Evolutionary conservation across 2,329 filamentous ascomycete genomes (phyloP).

Genomic region (Colletotrichum kahawae): DNA sequence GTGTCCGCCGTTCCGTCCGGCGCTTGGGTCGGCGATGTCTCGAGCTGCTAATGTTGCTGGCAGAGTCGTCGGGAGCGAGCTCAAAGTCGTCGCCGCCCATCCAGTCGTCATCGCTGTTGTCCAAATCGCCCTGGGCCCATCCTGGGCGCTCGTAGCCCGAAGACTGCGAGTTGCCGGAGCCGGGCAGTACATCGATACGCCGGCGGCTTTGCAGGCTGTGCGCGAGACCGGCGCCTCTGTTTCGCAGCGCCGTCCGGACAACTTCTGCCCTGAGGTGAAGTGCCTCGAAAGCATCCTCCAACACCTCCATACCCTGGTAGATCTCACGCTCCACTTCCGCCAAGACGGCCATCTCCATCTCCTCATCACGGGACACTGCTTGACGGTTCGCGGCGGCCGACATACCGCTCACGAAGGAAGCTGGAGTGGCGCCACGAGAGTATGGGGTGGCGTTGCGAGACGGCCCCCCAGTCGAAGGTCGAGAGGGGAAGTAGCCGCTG

Average conservation of each 20-base stretch:
- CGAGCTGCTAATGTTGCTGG: constrained; percentile 80
- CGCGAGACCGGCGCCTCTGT: constrained; percentile 80
- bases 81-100: constrained; percentile 59
- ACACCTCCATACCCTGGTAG: constrained; percentile 89
- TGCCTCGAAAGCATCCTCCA: constrained; percentile 92
- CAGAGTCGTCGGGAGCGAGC: constrained; percentile 78
- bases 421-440: constrained; percentile 61
- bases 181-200: constrained; percentile 60
- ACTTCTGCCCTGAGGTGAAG: constrained; percentile 85
- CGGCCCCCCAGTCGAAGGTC: constrained; percentile 39
- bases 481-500: constrained; percentile 48
- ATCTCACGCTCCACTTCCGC: constrained; percentile 94
- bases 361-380: constrained; percentile 87
- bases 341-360: constrained; percentile 87
- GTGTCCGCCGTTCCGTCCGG: constrained; percentile 71
- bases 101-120: constrained; percentile 63
- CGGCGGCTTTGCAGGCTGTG: constrained; percentile 65
- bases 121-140: constrained; percentile 51
- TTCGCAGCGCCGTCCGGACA: constrained; percentile 79
- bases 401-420: constrained; percentile 63
- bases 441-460: constrained; percentile 56
- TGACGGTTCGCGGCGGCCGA: constrained; percentile 55
- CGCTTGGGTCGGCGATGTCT: constrained; percentile 70
- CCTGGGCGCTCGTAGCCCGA: constrained; percentile 53
- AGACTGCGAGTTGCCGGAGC: constrained; percentile 50